These are phyloP conservation scores for Daldinia sp. DNA, from an alignment of 2,329 filamentous ascomycete species.

Conservation along the genomic window DNA sequence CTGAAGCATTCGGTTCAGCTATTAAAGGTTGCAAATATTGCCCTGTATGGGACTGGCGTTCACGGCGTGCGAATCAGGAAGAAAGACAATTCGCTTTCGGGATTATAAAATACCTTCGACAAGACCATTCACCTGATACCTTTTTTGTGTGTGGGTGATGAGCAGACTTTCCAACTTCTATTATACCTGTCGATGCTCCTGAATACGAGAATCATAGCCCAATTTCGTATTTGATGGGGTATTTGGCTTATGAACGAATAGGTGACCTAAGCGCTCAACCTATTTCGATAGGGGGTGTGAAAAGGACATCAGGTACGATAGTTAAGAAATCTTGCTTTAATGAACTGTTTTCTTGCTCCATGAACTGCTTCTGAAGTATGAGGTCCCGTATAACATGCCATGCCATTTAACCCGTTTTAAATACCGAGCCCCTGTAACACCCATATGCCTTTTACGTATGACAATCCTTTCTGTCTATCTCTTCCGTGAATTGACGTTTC, in stretches of 20 bases:
- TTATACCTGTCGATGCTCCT: not conserved
- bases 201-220: not conserved
- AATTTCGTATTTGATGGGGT: not conserved
- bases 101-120: conserved; percentile 1
- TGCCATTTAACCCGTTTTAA: not conserved
- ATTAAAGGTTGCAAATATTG: conserved; percentile 8
- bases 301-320: not conserved
- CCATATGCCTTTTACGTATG: not conserved
- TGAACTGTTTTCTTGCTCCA: not conserved
- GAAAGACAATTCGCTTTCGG: not conserved
- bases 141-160: not conserved
- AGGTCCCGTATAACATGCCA: not conserved
- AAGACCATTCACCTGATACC: not conserved
- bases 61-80: conserved; percentile 6
- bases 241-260: not conserved
- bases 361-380: not conserved
- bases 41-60: conserved; percentile 8
- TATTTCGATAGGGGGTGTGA: not conserved
- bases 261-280: not conserved
- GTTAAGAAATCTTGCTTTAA: conserved; percentile 1
- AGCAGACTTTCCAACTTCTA: not conserved
- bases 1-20: not conserved
- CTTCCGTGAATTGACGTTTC: conserved; percentile 85
- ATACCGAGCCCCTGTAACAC: conserved; percentile 7
- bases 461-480: conserved; percentile 48